phyloP scores from a whole-genome alignment of 2,329 filamentous ascomycete species.

The Ascochyta clinopodiicola region DNA sequence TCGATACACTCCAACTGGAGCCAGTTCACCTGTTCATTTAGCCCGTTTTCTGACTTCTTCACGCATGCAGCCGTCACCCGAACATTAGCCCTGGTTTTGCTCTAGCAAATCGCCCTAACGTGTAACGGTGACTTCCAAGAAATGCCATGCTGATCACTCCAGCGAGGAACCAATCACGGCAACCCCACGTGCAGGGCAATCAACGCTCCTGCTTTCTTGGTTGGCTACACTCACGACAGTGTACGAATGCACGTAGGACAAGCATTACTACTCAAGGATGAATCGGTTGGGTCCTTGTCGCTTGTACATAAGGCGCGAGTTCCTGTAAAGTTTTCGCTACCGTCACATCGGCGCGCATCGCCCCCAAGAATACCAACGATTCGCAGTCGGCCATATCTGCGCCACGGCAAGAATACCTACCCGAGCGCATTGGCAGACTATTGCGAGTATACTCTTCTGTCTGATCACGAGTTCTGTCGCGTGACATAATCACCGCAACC shows the following conservation, averaged over 20 bases:
- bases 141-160: conserved; percentile 6
- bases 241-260: conserved; percentile 7
- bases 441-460: neutral
- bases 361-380: neutral
- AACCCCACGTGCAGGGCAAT: conserved; percentile 5
- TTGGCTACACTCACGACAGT: conserved; percentile 1
- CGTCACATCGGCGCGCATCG: neutral
- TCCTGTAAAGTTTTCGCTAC: neutral
- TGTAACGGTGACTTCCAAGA: neutral
- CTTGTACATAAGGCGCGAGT: conserved; percentile 5
- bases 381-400: neutral
- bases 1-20: neutral
- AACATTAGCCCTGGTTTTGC: neutral
- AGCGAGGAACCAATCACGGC: conserved; percentile 1
- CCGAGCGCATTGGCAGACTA: neutral
- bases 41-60: neutral
- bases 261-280: conserved; percentile 4
- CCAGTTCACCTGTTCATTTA: neutral
- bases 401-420: neutral
- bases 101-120: neutral
- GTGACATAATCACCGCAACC: neutral
- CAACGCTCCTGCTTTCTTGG: conserved; percentile 3
- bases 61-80: neutral
- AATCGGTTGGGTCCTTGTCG: neutral
- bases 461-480: neutral